Conservation (phyloP, 768 basidiomycete genomes). For the Hirschioporus abietinus region DNA sequence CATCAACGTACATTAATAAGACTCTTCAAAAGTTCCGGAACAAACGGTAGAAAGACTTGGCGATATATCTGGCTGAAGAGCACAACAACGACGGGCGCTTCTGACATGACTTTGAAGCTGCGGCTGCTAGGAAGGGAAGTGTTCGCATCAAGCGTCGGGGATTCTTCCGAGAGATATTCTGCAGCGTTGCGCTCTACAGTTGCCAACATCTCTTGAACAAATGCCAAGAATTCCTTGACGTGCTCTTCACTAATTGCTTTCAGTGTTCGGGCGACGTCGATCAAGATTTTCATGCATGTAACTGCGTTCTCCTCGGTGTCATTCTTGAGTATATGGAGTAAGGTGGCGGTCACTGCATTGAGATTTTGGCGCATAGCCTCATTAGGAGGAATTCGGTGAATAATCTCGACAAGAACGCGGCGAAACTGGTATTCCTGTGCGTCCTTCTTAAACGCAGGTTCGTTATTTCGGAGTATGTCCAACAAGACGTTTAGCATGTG, state of each 20-base stretch:
- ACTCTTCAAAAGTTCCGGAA: conserved; percentile 68
- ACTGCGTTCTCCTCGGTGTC: conserved; percentile 98
- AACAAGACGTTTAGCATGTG: conserved; percentile 70
- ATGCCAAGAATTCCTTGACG: conserved; percentile 70
- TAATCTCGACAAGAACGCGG: conserved; percentile 78
- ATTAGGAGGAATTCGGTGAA: conserved; percentile 79
- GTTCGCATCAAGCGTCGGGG: conserved; percentile 48
- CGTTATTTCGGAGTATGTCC: conserved; percentile 64
- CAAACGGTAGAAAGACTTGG: conserved; percentile 53
- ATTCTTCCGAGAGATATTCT: conserved; percentile 69
- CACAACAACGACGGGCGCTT: conserved; percentile 89
- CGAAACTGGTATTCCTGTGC: conserved; percentile 76
- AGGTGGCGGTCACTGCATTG: conserved; percentile 63
- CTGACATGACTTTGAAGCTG: conserved; percentile 91
- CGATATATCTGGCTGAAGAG: conserved; percentile 84
- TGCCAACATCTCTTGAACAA: conserved; percentile 73
- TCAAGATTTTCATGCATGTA: conserved; percentile 84
- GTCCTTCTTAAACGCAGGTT: conserved; percentile 63
- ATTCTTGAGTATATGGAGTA: conserved; percentile 76
- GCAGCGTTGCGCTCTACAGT: conserved; percentile 70
- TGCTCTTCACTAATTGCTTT: conserved; percentile 67
- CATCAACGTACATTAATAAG: conserved; percentile 50
- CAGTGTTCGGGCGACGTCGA: conserved; percentile 81
- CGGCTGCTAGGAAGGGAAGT: conserved; percentile 62
- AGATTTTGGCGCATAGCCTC: conserved; percentile 73